A percentile compares a stretch with the other conserved stretches of the same genome.
These are phyloP conservation scores for Populus pruinosa DNA, from an alignment of 345 rosid genomes.

Conservation along the genomic window DNA sequence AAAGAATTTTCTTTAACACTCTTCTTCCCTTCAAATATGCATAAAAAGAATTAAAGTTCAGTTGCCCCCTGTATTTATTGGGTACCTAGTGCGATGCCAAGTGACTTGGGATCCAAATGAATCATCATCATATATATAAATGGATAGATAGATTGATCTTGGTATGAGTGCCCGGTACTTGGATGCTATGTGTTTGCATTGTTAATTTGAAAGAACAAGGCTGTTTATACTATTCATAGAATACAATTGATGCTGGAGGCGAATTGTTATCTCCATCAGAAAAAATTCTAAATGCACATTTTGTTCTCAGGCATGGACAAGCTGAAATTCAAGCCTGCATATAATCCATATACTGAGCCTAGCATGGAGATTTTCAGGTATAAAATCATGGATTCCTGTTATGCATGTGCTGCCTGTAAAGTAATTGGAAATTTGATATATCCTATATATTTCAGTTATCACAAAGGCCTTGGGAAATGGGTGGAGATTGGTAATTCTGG, in stretches of 20 bases:
- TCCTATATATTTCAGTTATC: slow-evolving; percentile 50
- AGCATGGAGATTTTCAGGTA: slow-evolving; percentile 98
- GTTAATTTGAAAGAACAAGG: background rate
- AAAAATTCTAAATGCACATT: background rate
- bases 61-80: background rate
- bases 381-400: background rate
- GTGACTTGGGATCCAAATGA: background rate
- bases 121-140: background rate
- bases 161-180: background rate
- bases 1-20: background rate
- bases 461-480: slow-evolving; percentile 77
- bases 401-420: background rate
- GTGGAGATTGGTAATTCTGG: slow-evolving; percentile 97
- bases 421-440: background rate
- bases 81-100: background rate
- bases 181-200: background rate
- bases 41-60: background rate
- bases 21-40: background rate
- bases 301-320: slow-evolving; percentile 72
- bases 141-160: background rate
- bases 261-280: background rate
- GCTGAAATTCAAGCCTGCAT: slow-evolving; percentile 85
- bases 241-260: background rate
- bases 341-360: slow-evolving; percentile 97
- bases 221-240: background rate